phyloP scores from a whole-genome alignment of 495 filamentous ascomycete genomes.

The Thozetella sp. region DNA sequence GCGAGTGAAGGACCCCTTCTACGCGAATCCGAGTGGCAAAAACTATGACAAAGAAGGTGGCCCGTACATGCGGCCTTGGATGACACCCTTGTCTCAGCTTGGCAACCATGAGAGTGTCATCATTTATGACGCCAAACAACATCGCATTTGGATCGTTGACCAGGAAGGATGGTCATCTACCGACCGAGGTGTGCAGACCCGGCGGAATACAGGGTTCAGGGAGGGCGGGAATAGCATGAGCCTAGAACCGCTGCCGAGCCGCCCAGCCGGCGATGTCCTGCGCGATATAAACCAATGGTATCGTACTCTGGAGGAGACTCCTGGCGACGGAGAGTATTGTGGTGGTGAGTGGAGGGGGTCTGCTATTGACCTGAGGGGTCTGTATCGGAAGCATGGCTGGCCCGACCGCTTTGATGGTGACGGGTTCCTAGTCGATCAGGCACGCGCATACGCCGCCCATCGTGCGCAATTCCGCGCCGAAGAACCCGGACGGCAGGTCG shows the following conservation, averaged over 20 bases:
- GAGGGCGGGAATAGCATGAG: background rate
- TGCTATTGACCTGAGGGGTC: background rate
- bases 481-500: background rate
- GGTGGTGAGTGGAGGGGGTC: background rate
- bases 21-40: background rate
- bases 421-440: conserved; percentile 5
- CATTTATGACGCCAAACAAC: conserved; percentile 16
- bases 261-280: conserved; percentile 18
- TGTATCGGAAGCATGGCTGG: conserved; percentile 17
- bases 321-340: conserved; percentile 1
- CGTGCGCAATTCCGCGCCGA: background rate
- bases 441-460: background rate
- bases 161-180: conserved; percentile 8
- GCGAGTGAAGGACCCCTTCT: conserved; percentile 3
- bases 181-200: background rate
- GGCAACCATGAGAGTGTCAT: conserved; percentile 13
- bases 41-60: background rate
- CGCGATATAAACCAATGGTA: conserved; percentile 16
- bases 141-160: conserved; percentile 18
- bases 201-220: background rate
- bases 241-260: conserved; percentile 11
- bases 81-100: conserved; percentile 9
- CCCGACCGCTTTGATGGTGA: conserved; percentile 13
- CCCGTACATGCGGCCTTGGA: conserved; percentile 6
- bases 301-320: conserved; percentile 3